Evolutionary conservation across 2,329 filamentous ascomycete species (phyloP).

Genomic region (Fusarium lateritium): DNA sequence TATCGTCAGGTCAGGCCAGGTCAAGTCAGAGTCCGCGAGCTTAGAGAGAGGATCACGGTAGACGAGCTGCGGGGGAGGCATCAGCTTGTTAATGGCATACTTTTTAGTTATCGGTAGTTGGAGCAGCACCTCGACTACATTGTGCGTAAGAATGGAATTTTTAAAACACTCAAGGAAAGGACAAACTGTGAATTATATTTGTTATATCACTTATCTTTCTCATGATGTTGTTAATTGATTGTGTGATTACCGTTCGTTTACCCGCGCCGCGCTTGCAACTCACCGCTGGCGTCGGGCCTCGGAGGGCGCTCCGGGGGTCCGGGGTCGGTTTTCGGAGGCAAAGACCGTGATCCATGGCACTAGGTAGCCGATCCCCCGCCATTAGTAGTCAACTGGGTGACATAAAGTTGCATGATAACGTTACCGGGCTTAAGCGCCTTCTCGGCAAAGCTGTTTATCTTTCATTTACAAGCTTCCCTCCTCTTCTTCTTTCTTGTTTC

Average conservation of each 20-base stretch:
- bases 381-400: slow-evolving; percentile 30
- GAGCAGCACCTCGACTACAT: slow-evolving; percentile 39
- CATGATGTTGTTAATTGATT: background rate
- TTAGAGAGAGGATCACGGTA: slow-evolving; percentile 45
- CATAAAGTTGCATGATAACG: slow-evolving; percentile 29
- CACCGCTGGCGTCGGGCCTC: slow-evolving; percentile 23
- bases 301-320: slow-evolving; percentile 42
- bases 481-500: slow-evolving; percentile 14
- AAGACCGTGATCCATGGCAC: slow-evolving; percentile 32
- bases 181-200: background rate
- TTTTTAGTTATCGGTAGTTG: slow-evolving; percentile 46
- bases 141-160: slow-evolving; percentile 37
- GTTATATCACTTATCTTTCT: background rate
- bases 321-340: slow-evolving; percentile 44
- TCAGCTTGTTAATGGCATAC: slow-evolving; percentile 52
- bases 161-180: slow-evolving; percentile 2
- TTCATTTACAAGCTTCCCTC: slow-evolving; percentile 17
- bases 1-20: slow-evolving; percentile 28
- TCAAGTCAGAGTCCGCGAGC: slow-evolving; percentile 36
- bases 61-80: slow-evolving; percentile 47
- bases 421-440: slow-evolving; percentile 27
- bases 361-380: slow-evolving; percentile 37
- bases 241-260: slow-evolving; percentile 12
- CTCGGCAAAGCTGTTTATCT: slow-evolving; percentile 21
- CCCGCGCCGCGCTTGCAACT: slow-evolving; percentile 18